Conservation (phyloP, 1,284 basidiomycete species). For the Peniophora sp. region DNA sequence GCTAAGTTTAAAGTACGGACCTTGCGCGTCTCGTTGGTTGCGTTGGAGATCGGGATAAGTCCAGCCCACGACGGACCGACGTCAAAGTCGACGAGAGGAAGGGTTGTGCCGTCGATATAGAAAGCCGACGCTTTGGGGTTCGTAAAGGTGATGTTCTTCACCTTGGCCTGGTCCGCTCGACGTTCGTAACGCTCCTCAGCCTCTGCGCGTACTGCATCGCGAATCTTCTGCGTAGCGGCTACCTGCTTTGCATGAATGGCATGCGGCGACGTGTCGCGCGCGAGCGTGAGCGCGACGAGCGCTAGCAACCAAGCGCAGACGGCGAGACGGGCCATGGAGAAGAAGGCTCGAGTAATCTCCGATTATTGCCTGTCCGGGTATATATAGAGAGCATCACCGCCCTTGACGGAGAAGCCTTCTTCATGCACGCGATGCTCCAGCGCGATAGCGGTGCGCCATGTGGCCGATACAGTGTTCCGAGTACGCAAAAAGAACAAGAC, state of each 20-base stretch:
- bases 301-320: constrained; percentile 1
- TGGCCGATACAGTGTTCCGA: no score
- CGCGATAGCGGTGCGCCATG: no score
- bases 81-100: constrained; percentile 67
- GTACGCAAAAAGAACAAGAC: no score
- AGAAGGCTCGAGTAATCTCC: no score
- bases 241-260: constrained; percentile 4
- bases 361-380: no score
- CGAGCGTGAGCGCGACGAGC: neutral
- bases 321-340: constrained; percentile 3
- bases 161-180: constrained; percentile 5
- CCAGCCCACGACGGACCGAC: constrained; percentile 72
- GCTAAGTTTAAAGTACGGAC: constrained; percentile 20
- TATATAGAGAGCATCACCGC: no score
- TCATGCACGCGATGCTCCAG: no score
- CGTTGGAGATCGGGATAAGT: constrained; percentile 58
- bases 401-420: no score
- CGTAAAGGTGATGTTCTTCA: constrained; percentile 64
- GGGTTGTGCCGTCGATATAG: constrained; percentile 57
- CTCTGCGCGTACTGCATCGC: neutral
- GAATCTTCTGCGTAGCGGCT: constrained; percentile 3
- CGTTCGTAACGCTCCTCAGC: neutral
- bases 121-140: constrained; percentile 64
- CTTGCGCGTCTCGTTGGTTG: constrained; percentile 57
- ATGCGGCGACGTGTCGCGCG: constrained; percentile 1